phyloP scores from a whole-genome alignment of 768 basidiomycete species.

The Xanthoconium purpureum region DNA sequence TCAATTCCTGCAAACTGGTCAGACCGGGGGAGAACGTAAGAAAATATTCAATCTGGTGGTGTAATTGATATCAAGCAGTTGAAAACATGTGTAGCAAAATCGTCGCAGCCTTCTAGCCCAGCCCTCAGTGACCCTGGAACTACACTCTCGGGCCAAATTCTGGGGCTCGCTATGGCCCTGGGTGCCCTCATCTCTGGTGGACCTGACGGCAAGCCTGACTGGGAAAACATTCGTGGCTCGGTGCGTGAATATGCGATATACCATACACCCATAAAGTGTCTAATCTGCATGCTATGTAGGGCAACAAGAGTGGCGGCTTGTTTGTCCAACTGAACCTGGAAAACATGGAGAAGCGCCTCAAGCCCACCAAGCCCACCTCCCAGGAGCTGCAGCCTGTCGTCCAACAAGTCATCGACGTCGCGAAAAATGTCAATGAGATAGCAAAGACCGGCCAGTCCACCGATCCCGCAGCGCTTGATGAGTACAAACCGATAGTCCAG shows the following conservation, averaged over 20 bases:
- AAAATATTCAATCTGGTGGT: too few species aligned
- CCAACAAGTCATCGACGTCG: background rate
- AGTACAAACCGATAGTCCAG: background rate
- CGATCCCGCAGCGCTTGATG: background rate
- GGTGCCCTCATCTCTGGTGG: background rate
- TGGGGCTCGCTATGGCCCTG: background rate
- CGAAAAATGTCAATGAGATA: background rate
- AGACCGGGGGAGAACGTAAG: too few species aligned
- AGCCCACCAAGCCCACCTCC: constrained; percentile 13
- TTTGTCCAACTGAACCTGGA: constrained; percentile 14
- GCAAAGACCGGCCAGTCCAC: too few species aligned
- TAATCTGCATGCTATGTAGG: background rate
- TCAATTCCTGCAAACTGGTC: background rate
- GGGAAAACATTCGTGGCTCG: background rate
- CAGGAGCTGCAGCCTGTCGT: constrained; percentile 9
- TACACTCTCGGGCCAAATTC: background rate
- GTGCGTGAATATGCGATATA: background rate
- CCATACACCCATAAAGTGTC: background rate
- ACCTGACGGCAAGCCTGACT: background rate
- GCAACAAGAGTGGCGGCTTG: constrained; percentile 11
- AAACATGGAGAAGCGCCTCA: constrained; percentile 6
- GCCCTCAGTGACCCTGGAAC: background rate
- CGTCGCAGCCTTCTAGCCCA: background rate
- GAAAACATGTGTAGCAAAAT: too few species aligned
- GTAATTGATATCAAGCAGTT: too few species aligned